These are phyloP conservation scores for Batkoa obscura DNA, from an alignment of 371 early-diverging fungal species.

Conservation along the genomic window DNA sequence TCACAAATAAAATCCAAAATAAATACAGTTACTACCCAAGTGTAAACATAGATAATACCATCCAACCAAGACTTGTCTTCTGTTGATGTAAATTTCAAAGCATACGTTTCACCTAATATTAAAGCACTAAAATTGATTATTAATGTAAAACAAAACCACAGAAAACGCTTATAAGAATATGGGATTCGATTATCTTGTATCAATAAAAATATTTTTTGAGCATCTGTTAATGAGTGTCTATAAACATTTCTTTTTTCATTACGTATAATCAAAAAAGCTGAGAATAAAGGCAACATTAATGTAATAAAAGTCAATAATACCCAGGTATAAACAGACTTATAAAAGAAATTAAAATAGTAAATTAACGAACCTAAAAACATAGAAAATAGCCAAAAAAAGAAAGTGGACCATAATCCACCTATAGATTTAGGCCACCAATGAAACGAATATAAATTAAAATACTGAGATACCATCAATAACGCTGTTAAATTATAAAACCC, in stretches of 20 bases:
- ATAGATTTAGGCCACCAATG: slow-evolving; percentile 55
- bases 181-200: slow-evolving; percentile 33
- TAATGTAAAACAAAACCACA: slow-evolving; percentile 50
- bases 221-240: slow-evolving; percentile 18
- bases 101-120: slow-evolving; percentile 48
- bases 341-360: slow-evolving; percentile 23
- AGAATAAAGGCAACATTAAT: slow-evolving; percentile 37
- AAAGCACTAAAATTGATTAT: slow-evolving; percentile 36
- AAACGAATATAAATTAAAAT: slow-evolving; percentile 51
- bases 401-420: slow-evolving; percentile 32
- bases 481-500: slow-evolving; percentile 51
- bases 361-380: slow-evolving; percentile 29
- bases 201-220: slow-evolving; percentile 21
- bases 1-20: slow-evolving; percentile 35
- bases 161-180: slow-evolving; percentile 41
- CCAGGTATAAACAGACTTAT: slow-evolving; percentile 36
- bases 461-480: slow-evolving; percentile 40
- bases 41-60: slow-evolving; percentile 43
- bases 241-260: slow-evolving; percentile 22
- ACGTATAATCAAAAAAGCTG: slow-evolving; percentile 38
- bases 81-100: slow-evolving; percentile 29
- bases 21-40: slow-evolving; percentile 48
- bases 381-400: slow-evolving; percentile 40
- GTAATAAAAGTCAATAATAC: slow-evolving; percentile 44
- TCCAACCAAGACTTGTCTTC: slow-evolving; percentile 32